These are phyloP conservation scores for Mucor ambiguus DNA, from an alignment of 371 early-diverging fungal species.

Conservation along the genomic window DNA sequence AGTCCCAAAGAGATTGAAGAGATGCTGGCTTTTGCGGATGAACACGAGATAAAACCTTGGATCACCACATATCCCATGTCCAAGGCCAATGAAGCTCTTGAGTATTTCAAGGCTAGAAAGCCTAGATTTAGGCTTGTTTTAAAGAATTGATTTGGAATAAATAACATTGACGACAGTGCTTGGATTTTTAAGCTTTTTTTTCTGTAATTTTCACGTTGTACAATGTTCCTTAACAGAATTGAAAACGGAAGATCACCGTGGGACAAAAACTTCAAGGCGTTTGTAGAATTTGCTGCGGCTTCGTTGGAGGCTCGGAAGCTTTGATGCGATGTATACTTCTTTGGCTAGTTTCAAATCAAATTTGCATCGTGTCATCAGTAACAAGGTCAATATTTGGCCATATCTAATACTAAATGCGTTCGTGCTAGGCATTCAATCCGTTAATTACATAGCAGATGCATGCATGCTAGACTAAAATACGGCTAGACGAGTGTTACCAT, in stretches of 20 bases:
- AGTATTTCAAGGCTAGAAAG: slow-evolving; percentile 54
- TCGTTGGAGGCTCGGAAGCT: neutral
- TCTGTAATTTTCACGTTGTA: slow-evolving; percentile 1
- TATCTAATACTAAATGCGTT: too few species aligned
- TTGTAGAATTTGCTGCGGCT: neutral
- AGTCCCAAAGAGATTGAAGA: slow-evolving; percentile 45
- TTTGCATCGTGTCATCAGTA: neutral
- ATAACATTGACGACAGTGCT: neutral
- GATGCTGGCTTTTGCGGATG: slow-evolving; percentile 68
- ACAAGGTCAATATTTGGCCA: neutral
- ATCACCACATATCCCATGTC: slow-evolving; percentile 60
- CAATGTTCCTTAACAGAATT: neutral
- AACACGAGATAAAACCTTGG: slow-evolving; percentile 60
- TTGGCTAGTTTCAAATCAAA: neutral
- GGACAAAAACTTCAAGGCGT: neutral
- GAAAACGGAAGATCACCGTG: neutral
- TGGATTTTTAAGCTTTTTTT: neutral
- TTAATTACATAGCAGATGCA: neutral
- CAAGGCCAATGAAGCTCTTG: slow-evolving; percentile 59
- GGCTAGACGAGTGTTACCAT: neutral
- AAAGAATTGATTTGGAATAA: slow-evolving; percentile 28
- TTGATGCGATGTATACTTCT: too few species aligned
- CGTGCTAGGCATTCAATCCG: neutral
- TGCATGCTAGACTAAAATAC: neutral
- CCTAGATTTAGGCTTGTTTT: slow-evolving; percentile 67